phyloP scores from a whole-genome alignment of 164 flowering plant genomes.

The Tinospora cordifolia region DNA sequence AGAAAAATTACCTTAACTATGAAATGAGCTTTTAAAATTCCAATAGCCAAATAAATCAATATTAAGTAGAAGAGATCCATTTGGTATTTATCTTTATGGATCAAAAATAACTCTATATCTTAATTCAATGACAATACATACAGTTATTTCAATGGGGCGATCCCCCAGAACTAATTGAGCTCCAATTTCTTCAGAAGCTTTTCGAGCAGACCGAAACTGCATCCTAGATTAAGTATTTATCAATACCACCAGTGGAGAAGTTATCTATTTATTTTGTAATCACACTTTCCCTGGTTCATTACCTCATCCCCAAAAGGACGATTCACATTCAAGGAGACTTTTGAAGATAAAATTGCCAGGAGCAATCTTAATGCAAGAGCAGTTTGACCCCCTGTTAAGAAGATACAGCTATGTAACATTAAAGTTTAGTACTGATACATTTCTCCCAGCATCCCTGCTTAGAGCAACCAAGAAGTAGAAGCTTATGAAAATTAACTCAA shows the following conservation, averaged over 20 bases:
- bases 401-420: neutral
- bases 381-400: conserved; percentile 70
- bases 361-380: conserved; percentile 81
- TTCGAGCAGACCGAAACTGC: conserved; percentile 90
- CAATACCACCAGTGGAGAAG: neutral
- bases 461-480: neutral
- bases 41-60: neutral
- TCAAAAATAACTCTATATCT: neutral
- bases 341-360: conserved; percentile 77
- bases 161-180: conserved; percentile 95
- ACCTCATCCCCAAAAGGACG: conserved; percentile 98
- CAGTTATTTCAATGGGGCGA: conserved; percentile 95
- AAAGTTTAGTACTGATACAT: neutral
- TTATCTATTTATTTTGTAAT: neutral
- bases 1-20: conserved; percentile 7
- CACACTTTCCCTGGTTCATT: neutral
- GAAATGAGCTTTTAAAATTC: neutral
- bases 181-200: conserved; percentile 72
- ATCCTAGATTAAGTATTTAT: conserved; percentile 4
- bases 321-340: conserved; percentile 61
- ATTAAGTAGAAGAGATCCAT: neutral
- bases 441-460: neutral
- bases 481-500: neutral
- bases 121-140: conserved; percentile 24
- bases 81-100: conserved; percentile 7